Percentiles rank a stretch among this genome's conserved stretches.
These are phyloP conservation scores for Dothistroma septosporum DNA, from an alignment of 2,329 filamentous ascomycete genomes.

Conservation along the genomic window DNA sequence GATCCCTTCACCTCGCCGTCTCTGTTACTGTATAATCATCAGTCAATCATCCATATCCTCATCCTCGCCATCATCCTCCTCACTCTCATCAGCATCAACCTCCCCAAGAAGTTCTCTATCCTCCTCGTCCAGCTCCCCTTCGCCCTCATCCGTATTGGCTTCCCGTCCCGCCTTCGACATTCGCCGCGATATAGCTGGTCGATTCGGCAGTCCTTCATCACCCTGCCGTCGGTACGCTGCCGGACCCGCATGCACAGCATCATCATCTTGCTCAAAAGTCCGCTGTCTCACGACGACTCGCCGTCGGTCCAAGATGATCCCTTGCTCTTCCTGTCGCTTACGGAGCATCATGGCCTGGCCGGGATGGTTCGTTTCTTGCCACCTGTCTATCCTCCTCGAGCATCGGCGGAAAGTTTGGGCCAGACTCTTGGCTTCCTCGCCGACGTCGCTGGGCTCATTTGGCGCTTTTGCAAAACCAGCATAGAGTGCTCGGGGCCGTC, in stretches of 20 bases:
- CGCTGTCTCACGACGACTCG: constrained; percentile 12
- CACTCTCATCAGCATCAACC: constrained; percentile 36
- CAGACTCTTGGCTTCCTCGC: constrained; percentile 67
- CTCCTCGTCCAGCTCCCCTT: constrained; percentile 36
- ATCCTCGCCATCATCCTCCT: constrained; percentile 37
- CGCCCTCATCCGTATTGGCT: constrained; percentile 18
- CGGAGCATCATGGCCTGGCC: constrained; percentile 29
- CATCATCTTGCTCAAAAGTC: constrained; percentile 18
- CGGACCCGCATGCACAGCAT: constrained; percentile 12
- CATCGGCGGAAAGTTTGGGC: constrained; percentile 62
- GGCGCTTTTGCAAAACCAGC: constrained; percentile 59
- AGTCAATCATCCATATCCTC: constrained; percentile 26
- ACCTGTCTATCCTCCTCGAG: constrained; percentile 63
- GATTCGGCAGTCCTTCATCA: background rate
- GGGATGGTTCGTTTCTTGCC: constrained; percentile 49
- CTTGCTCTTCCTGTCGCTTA: constrained; percentile 18
- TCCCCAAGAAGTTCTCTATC: constrained; percentile 38
- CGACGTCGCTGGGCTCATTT: constrained; percentile 66
- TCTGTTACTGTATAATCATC: background rate
- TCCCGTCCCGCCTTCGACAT: constrained; percentile 21
- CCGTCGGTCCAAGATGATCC: constrained; percentile 4
- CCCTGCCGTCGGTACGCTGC: constrained; percentile 13
- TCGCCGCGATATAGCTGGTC: background rate
- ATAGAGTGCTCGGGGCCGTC: constrained; percentile 23
- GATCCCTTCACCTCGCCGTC: too few relatives aligned